These are phyloP conservation scores for Cryptomeria japonica DNA, from an alignment of 75 land plant genomes.

Conservation along the genomic window DNA sequence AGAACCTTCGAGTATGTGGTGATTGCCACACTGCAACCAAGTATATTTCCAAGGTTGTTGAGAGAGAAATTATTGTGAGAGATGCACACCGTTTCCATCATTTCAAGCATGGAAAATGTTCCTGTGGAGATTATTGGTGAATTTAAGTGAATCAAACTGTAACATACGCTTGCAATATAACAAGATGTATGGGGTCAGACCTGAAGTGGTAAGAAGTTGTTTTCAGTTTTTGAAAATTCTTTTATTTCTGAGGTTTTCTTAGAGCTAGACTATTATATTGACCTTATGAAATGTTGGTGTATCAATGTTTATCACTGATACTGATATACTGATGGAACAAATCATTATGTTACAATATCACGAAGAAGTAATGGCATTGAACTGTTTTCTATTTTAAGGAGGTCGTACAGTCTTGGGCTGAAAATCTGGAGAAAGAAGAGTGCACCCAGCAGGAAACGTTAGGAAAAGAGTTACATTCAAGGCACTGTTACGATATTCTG, in stretches of 20 bases:
- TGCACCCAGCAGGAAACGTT: neutral
- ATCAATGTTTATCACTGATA: neutral
- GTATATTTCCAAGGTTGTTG: neutral
- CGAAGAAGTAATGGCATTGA: neutral
- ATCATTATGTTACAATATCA: neutral
- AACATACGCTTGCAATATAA: neutral
- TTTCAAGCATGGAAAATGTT: neutral
- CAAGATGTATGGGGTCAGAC: neutral
- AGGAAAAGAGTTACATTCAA: neutral
- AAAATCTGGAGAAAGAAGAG: neutral
- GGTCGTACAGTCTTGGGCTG: neutral
- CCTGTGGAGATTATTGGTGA: conserved; percentile 11
- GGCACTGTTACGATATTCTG: neutral
- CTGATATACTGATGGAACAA: neutral
- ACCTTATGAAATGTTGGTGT: neutral
- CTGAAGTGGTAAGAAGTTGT: neutral
- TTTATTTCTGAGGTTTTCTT: neutral
- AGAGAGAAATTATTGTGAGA: neutral
- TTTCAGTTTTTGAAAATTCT: neutral
- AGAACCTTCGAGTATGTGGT: conserved; percentile 3
- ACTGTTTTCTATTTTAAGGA: neutral
- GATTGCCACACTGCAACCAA: conserved; percentile 9
- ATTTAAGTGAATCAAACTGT: neutral
- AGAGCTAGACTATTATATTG: neutral
- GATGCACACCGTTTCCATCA: neutral